phyloP scores from a whole-genome alignment of 225 moss, liverwort and hornwort species.

The Lunularia cruciata region DNA sequence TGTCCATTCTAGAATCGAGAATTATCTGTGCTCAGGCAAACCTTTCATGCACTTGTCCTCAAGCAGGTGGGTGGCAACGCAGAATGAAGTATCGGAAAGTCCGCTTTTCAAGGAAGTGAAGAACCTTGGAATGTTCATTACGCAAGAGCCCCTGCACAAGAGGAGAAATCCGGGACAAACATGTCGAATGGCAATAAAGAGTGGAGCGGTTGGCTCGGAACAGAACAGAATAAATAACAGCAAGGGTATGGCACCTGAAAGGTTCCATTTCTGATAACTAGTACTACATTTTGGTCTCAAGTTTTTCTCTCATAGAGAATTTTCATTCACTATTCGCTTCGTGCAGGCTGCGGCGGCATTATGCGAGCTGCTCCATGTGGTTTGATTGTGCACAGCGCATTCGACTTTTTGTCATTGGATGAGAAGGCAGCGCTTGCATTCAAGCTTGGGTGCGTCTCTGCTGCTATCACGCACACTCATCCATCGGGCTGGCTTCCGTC shows the following conservation, averaged over 20 bases:
- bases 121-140: slow-evolving; percentile 35
- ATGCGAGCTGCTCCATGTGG: slow-evolving; percentile 47
- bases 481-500: slow-evolving; percentile 46
- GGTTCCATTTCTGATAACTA: neutral
- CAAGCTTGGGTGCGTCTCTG: slow-evolving; percentile 39
- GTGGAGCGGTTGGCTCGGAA: slow-evolving; percentile 40
- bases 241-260: slow-evolving; percentile 29
- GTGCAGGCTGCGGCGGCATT: slow-evolving; percentile 40
- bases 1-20: neutral
- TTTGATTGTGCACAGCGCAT: slow-evolving; percentile 37
- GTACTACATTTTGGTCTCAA: neutral
- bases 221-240: slow-evolving; percentile 45
- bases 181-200: slow-evolving; percentile 37
- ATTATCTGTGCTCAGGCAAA: neutral
- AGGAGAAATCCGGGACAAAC: slow-evolving; percentile 43
- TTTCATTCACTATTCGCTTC: neutral
- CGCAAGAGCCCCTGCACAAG: slow-evolving; percentile 28
- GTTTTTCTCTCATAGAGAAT: neutral
- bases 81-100: slow-evolving; percentile 37
- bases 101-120: slow-evolving; percentile 34
- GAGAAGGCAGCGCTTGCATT: slow-evolving; percentile 45
- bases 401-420: slow-evolving; percentile 31
- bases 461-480: slow-evolving; percentile 44
- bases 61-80: slow-evolving; percentile 38
- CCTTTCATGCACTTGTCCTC: neutral